Evolutionary conservation across 164 flowering plant species (phyloP), one percentile per base, ranked within the genome.

Genomic region (Warburgia ugandensis): DNA sequence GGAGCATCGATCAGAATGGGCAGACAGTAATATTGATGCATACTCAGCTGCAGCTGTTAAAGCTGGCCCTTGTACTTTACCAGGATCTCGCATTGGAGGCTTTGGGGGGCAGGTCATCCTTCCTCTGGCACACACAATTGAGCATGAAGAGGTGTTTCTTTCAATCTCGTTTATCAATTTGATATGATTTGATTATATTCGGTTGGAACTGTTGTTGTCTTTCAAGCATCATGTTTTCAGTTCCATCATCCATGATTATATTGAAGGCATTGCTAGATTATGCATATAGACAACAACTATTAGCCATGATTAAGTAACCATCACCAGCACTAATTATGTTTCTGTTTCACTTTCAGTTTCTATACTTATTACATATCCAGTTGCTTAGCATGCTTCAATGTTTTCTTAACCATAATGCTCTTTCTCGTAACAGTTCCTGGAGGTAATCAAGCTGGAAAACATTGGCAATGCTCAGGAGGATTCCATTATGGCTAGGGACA

Each of bases 1-100:
- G 29, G 99, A 94, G 75, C 99, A 94, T 43, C 75, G 99, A 38
- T 89, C 99, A 32, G 99, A 94, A 63, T 94, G 99, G 99, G 95
- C 97, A 12, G 99, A 94, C 62, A 71, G 66, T 64, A 79, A 65
- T 27, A 79, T 94, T 43, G 97, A 94, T 73, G 89, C 89, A 14
- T 94, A 86, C 63, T 73, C 94, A 14, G 91, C 94, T 59, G 80
- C 92, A 17, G 83, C 86, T 41, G 64, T 84, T 39, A 89, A 84
- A 77, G 75, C 77, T 59, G 81, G 81, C 21, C 94, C 96, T 12
- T 79, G 73, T 64, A 71, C 71, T 63, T 60, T 85, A 57, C 79
- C 76, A n/a, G 87, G 80, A 16, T 58, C 92, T 10, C 71, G 95
- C 35, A 65, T 76, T 50, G 95, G 90, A 38, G 73, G 73, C 60